These are phyloP conservation scores for Pseudogymnoascus sp. DNA, from an alignment of 2,329 filamentous ascomycete species.

Conservation along the genomic window DNA sequence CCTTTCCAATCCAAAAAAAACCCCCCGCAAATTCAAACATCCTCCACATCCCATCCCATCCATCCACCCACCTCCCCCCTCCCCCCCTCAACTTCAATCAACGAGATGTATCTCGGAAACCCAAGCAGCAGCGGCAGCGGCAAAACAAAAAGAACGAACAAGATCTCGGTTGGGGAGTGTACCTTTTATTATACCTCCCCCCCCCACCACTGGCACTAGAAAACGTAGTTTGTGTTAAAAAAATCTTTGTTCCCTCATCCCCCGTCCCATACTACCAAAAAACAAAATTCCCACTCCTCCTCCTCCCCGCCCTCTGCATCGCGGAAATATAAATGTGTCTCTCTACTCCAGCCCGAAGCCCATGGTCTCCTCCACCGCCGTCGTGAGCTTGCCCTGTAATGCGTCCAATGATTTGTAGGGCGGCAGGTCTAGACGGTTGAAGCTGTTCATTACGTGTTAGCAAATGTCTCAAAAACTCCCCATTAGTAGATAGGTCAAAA, in stretches of 20 bases:
- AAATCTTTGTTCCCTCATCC: neutral
- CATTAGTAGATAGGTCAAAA: conserved; percentile 19
- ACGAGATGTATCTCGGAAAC: neutral
- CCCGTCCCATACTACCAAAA: neutral
- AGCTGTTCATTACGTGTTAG: conserved; percentile 48
- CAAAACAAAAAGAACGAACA: neutral
- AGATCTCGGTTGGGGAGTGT: neutral
- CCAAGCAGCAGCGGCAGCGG: no score
- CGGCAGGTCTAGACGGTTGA: conserved; percentile 93
- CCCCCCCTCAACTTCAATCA: neutral
- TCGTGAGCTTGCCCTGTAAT: conserved; percentile 82
- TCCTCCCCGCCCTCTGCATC: neutral
- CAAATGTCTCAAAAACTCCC: conserved; percentile 6
- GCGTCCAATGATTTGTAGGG: conserved; percentile 84
- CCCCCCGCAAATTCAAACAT: neutral
- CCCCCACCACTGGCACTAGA: neutral
- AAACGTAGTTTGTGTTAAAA: neutral
- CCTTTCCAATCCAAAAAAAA: conserved; percentile 3
- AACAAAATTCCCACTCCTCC: neutral
- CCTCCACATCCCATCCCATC: neutral
- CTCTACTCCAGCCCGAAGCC: conserved; percentile 95
- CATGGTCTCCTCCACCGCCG: conserved; percentile 97
- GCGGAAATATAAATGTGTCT: neutral
- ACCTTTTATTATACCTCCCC: neutral
- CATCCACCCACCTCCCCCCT: neutral